Percentiles rank a stretch among this genome's conserved stretches.
These are phyloP conservation scores for Colletotrichum cereale DNA, from an alignment of 2,329 filamentous ascomycete genomes.

Conservation along the genomic window DNA sequence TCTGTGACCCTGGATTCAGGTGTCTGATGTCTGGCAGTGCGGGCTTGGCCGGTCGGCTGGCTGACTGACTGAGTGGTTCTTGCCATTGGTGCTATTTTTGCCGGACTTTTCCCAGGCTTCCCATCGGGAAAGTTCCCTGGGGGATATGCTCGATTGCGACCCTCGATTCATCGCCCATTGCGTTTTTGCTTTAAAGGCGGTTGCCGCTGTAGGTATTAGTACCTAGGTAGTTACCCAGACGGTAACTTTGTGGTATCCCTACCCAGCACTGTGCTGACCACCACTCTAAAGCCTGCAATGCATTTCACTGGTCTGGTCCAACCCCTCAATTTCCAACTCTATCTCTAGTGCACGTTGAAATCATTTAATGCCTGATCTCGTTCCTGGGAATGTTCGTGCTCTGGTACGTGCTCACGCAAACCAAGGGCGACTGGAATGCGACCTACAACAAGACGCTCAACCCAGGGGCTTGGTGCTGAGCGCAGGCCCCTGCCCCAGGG, in stretches of 20 bases:
- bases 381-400: background rate
- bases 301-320: conserved; percentile 5
- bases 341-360: conserved; percentile 10
- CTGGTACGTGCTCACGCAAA: conserved; percentile 1
- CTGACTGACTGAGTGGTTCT: conserved; percentile 1
- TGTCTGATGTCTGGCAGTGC: background rate
- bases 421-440: background rate
- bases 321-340: conserved; percentile 20
- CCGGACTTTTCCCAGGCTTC: conserved; percentile 25
- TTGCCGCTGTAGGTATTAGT: background rate
- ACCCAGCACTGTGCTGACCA: background rate
- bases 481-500: conserved; percentile 30
- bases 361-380: background rate
- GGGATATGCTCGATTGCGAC: background rate
- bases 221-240: background rate
- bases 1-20: background rate
- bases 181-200: background rate
- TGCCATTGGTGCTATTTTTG: conserved; percentile 35
- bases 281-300: background rate
- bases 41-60: conserved; percentile 9
- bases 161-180: background rate
- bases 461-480: conserved; percentile 24
- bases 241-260: conserved; percentile 24
- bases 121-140: background rate
- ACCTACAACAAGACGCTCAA: background rate